phyloP scores from a whole-genome alignment of 2,329 filamentous ascomycete genomes.

The Alternaria infectoria region DNA sequence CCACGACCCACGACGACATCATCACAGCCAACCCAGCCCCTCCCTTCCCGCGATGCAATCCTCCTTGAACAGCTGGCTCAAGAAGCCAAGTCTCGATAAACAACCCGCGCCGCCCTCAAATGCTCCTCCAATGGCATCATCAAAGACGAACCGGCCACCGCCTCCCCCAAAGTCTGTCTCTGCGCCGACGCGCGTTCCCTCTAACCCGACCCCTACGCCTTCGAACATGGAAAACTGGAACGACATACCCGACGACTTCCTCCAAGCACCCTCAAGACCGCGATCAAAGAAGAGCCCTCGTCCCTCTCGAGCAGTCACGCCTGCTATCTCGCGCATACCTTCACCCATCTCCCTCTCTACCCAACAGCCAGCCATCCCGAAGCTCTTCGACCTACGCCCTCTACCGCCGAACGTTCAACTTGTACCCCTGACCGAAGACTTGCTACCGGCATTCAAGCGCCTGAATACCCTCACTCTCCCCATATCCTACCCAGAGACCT shows the following conservation, averaged over 20 bases:
- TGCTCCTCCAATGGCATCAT: background rate
- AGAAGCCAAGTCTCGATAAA: constrained; percentile 49
- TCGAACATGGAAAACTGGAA: constrained; percentile 36
- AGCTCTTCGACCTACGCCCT: constrained; percentile 36
- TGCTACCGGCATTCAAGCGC: constrained; percentile 63
- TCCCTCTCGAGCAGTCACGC: constrained; percentile 25
- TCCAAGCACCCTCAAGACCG: constrained; percentile 31
- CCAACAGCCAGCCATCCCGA: constrained; percentile 14
- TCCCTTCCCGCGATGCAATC: constrained; percentile 47
- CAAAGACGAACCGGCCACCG: constrained; percentile 18
- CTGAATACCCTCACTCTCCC: constrained; percentile 66
- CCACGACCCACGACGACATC: background rate
- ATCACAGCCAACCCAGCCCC: background rate
- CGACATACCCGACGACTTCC: constrained; percentile 36
- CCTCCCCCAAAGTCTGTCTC: constrained; percentile 30
- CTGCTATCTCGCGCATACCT: constrained; percentile 22
- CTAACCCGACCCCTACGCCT: constrained; percentile 18
- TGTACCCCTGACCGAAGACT: constrained; percentile 58
- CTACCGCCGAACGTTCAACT: constrained; percentile 60
- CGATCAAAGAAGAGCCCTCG: constrained; percentile 34
- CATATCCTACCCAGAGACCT: constrained; percentile 65
- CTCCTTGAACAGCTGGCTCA: constrained; percentile 56
- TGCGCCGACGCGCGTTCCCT: constrained; percentile 22
- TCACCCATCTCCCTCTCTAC: constrained; percentile 19
- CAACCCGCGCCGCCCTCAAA: constrained; percentile 23